These are phyloP conservation scores for Pulveroboletus sp. DNA, from an alignment of 768 basidiomycete genomes.

Conservation along the genomic window DNA sequence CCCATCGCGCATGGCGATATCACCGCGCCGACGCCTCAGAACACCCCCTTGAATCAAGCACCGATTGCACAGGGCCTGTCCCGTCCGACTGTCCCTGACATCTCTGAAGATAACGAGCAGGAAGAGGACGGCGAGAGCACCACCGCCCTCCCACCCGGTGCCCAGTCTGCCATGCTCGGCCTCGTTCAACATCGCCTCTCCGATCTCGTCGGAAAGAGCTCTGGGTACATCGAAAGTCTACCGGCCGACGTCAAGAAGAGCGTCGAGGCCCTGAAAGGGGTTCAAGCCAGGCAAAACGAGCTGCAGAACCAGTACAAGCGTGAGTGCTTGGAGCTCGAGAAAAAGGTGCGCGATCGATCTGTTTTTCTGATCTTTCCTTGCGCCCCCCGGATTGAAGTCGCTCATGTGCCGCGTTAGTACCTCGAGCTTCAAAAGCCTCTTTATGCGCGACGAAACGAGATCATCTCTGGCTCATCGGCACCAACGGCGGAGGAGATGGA, in stretches of 20 bases:
- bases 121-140: constrained; percentile 52
- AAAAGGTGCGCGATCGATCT: constrained; percentile 59
- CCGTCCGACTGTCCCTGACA: constrained; percentile 84
- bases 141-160: constrained; percentile 34
- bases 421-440: constrained; percentile 74
- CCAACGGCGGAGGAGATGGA: constrained; percentile 80
- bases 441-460: constrained; percentile 79
- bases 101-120: constrained; percentile 74
- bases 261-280: constrained; percentile 88
- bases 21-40: constrained; percentile 91
- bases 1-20: constrained; percentile 57
- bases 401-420: constrained; percentile 43
- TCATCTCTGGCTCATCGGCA: constrained; percentile 72
- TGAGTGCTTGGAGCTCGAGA: constrained; percentile 92
- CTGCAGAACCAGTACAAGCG: constrained; percentile 89
- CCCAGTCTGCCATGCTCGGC: constrained; percentile 67
- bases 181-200: constrained; percentile 88
- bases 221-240: constrained; percentile 90
- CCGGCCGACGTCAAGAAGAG: constrained; percentile 76
- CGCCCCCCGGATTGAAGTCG: too few species aligned
- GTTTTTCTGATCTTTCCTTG: constrained; percentile 5
- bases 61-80: constrained; percentile 78
- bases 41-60: constrained; percentile 81
- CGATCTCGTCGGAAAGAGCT: constrained; percentile 82
- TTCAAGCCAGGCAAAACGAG: constrained; percentile 88